Base-by-base conservation (phyloP, 2,329 filamentous ascomycete species). In the Aspergillus fumigatiaffinis region DNA sequence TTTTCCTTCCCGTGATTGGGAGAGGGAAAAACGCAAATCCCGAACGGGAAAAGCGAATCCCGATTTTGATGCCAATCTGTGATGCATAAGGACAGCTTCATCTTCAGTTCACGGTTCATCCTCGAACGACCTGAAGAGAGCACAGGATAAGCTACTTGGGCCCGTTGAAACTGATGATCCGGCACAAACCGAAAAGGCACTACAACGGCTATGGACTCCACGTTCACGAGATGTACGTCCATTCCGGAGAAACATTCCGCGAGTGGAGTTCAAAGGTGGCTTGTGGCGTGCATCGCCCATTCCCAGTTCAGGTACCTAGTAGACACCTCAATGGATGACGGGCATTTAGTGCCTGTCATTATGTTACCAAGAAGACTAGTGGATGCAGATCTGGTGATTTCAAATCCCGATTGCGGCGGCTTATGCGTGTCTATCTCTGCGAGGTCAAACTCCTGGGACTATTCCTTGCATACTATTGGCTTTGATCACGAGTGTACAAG, bases 21-120 rank as follows among this genome's bases (percentile, higher is more conserved):
- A 47, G 58, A 44, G 4, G 54, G 57, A 47, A 54, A 26, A 41
- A 54, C 55, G 14, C 65, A 68, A 53, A 60, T 51, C 58, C 58
- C 58, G 58, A 46, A 32, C 46, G 48, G 51, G 50, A 42, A 23
- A 52, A 53, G 55, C 58, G 55, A 55, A 60, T 55, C 58, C 58
- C 55, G 58, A 57, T 23, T 57, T 55, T 50, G 38, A 57, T 50
- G 38, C 52, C 44, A 53, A 47, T 49, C 35, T 44, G 49, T 49
- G 25, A 14, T 12, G 28, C 3, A 12, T 26, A 52, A 32, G 20
- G 29, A 55, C 14, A 46, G 20, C 9, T 47, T 23, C 44, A 26
- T 17, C 44, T 17, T 14, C 21, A 14, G 23, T n/a, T 17, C 14
- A 6, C 7, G 21, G 12, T 47, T 12, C 44, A 4, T 6, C 20